Evolutionary conservation across 768 basidiomycete species (phyloP), one percentile per base, ranked within the genome.

Genomic region (Suillus bovinus): DNA sequence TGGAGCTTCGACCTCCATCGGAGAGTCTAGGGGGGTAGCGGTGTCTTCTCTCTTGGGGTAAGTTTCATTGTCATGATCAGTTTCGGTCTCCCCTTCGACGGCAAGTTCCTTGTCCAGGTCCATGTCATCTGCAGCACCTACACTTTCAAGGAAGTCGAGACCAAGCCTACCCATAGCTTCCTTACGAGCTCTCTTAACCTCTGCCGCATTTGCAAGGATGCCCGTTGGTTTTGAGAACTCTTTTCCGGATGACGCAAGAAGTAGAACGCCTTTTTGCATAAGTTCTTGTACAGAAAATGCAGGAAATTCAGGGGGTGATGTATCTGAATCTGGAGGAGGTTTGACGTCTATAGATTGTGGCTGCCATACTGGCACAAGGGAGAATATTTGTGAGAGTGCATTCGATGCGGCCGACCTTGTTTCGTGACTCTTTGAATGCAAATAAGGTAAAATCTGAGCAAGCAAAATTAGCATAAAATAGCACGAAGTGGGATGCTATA

Each of bases 161-260:
- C 94, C 95, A 4, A 96, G 83, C 3, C 93, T 86, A 34, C 85
- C 85, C 87, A 96, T 92, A 11, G 93, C 92, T 69, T 94, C 94
- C 70, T 89, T 91, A 29, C 93, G 87, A 2, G 93, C 93, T 61
- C 89, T 89, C 71, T 89, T 91, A 5, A 96, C 90, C 72, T 96
- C 94, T 38, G 86, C 83, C 3, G 90, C 78, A 60, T 84, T 91
- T 6, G 88, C 82, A 38, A 90, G 80, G 56, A 92, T 89, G 14
- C 87, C 88, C 4, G 85, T 73, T 2, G 90, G 90, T 68, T 87
- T 92, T 24, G 78, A 72, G 64, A 94, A 99, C 74, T 99, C 96
- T 69, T 94, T 94, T 7, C 96, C 96, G 0, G 96, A 95, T 3
- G 94, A 96, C 1, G 93, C 91, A 2, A 99, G 82, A 4, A 99